Conservation (phyloP, 345 rosid genomes). For the Noccaea caerulescens region DNA sequence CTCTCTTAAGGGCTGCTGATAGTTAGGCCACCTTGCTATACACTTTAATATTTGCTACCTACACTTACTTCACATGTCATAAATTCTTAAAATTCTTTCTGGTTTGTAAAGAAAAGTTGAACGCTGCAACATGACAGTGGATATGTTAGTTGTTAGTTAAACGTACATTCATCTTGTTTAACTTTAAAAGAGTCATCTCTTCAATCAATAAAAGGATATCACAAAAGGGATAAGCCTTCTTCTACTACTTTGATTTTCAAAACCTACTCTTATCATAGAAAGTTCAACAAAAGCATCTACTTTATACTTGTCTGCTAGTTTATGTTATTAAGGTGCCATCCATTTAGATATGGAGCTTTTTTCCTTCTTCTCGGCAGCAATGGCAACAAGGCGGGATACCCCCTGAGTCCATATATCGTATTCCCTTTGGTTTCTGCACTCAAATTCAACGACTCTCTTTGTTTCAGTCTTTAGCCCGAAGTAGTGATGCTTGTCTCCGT, state of each 20-base stretch:
- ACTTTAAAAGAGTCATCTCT: constrained; percentile 17
- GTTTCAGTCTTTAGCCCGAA: constrained; percentile 75
- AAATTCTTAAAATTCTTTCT: constrained; percentile 13
- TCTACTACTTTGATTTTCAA: neutral
- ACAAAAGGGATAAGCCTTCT: constrained; percentile 9
- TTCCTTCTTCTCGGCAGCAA: constrained; percentile 56
- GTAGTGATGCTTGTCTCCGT: constrained; percentile 72
- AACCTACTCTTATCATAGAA: constrained; percentile 26
- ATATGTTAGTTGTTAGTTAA: constrained; percentile 3
- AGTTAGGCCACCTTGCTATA: neutral
- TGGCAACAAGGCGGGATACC: constrained; percentile 63
- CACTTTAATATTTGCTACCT: neutral
- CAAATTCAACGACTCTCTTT: constrained; percentile 76
- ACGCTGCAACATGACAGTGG: constrained; percentile 7
- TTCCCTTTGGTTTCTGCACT: constrained; percentile 78
- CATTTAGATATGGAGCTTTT: constrained; percentile 33
- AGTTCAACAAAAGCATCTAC: constrained; percentile 10
- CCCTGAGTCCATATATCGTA: constrained; percentile 87
- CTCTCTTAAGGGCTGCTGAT: constrained; percentile 40
- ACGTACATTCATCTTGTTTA: constrained; percentile 1
- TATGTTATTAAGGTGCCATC: constrained; percentile 27
- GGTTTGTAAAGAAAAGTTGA: constrained; percentile 19
- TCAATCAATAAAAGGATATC: constrained; percentile 22
- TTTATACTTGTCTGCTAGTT: constrained; percentile 24
- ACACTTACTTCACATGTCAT: neutral